Conservation (phyloP, 176 grass and related monocot species). For the Chloris gayana region DNA sequence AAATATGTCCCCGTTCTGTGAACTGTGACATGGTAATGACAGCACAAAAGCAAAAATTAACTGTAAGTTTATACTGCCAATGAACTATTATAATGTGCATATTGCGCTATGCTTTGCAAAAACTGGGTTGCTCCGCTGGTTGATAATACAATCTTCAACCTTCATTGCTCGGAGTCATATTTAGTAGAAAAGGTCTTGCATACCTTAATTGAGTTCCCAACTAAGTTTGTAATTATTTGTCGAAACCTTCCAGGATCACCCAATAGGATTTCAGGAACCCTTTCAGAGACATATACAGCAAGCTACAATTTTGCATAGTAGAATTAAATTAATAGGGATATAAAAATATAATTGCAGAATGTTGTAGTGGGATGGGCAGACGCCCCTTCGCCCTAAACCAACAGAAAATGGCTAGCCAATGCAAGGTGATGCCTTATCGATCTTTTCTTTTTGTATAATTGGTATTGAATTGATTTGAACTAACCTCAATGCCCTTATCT, state of each 20-base stretch:
- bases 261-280: conserved; percentile 86
- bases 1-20: conserved; percentile 89
- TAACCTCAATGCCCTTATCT: conserved; percentile 89
- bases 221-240: conserved; percentile 98
- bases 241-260: conserved; percentile 97
- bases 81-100: conserved; percentile 12
- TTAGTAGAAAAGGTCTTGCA: conserved; percentile 21
- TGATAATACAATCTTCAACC: background rate
- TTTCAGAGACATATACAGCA: conserved; percentile 94
- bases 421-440: conserved; percentile 19
- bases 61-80: conserved; percentile 30
- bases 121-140: background rate
- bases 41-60: conserved; percentile 36
- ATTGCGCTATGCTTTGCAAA: conserved; percentile 3
- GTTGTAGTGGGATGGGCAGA: background rate
- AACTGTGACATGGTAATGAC: conserved; percentile 60
- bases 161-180: background rate
- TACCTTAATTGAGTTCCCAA: conserved; percentile 97
- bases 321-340: conserved; percentile 38
- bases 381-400: no score
- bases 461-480: conserved; percentile 5
- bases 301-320: conserved; percentile 62
- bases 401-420: no score
- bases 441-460: background rate
- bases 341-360: conserved; percentile 35